These are phyloP conservation scores for Diddensiella transvaalensis DNA, from an alignment of 805 yeast species.

Conservation along the genomic window DNA sequence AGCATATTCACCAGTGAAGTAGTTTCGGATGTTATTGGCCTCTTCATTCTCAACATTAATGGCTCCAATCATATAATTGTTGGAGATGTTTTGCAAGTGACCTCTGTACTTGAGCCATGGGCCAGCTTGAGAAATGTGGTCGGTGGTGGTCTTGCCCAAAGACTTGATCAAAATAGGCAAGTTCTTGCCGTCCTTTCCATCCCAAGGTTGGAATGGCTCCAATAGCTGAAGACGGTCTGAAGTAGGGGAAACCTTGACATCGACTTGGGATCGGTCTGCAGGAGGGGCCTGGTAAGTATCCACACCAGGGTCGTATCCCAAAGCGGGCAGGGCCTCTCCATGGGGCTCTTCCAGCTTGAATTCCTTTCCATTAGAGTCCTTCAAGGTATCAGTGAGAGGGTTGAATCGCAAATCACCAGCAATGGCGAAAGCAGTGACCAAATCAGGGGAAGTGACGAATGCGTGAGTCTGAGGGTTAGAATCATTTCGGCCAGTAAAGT, in stretches of 20 bases:
- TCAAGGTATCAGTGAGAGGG: slow-evolving; percentile 86
- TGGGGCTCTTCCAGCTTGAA: slow-evolving; percentile 82
- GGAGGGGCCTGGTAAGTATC: slow-evolving; percentile 98
- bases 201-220: slow-evolving; percentile 93
- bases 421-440: slow-evolving; percentile 90
- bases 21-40: slow-evolving; percentile 87
- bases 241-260: slow-evolving; percentile 76
- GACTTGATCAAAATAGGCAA: slow-evolving; percentile 96
- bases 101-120: slow-evolving; percentile 99
- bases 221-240: slow-evolving; percentile 95
- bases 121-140: slow-evolving; percentile 99
- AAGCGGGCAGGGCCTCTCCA: slow-evolving; percentile 84
- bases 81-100: slow-evolving; percentile 96
- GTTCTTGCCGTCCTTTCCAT: slow-evolving; percentile 85
- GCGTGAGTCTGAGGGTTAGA: slow-evolving; percentile 98
- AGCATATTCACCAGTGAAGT: slow-evolving; percentile 82
- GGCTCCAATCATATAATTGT: slow-evolving; percentile 99
- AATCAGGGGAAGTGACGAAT: slow-evolving; percentile 94
- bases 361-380: slow-evolving; percentile 83
- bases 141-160: slow-evolving; percentile 97
- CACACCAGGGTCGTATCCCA: slow-evolving; percentile 89
- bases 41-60: slow-evolving; percentile 92
- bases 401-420: slow-evolving; percentile 95
- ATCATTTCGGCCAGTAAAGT: slow-evolving; percentile 95
- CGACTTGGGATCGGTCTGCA: slow-evolving; percentile 67